phyloP scores from a whole-genome alignment of 441 rosid species.

The Gossypium schwendimanii region DNA sequence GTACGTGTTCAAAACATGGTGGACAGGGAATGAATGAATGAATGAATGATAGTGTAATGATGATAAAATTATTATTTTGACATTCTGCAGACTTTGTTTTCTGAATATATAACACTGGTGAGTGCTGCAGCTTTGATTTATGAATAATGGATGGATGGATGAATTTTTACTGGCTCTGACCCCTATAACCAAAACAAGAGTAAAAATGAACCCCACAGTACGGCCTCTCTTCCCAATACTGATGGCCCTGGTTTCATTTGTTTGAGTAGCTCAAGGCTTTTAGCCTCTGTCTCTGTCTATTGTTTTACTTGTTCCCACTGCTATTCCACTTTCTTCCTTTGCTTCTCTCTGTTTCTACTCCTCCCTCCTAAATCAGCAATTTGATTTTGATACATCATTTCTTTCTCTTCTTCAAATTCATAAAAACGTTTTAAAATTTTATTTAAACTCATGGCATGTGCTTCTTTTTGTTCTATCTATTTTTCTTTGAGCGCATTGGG shows the following conservation, averaged over 20 bases:
- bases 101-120: constrained; percentile 7
- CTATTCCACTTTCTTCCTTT: constrained; percentile 1
- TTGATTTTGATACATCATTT: neutral
- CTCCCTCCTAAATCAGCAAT: neutral
- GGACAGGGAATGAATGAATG: constrained; percentile 6
- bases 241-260: neutral
- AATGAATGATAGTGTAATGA: constrained; percentile 51
- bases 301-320: constrained; percentile 11
- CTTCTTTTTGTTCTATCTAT: neutral
- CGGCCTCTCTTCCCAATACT: constrained; percentile 16
- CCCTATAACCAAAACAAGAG: neutral
- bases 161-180: neutral
- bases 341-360: constrained; percentile 1
- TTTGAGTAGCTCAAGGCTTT: constrained; percentile 23
- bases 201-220: neutral
- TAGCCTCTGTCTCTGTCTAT: constrained; percentile 20
- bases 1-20: constrained; percentile 25
- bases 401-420: no score
- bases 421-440: no score
- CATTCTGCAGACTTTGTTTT: constrained; percentile 22
- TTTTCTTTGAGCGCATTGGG: neutral
- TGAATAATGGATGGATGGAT: constrained; percentile 10
- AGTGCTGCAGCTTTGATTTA: neutral
- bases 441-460: neutral
- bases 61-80: constrained; percentile 41